Conservation (phyloP, 2,329 filamentous ascomycete genomes). For the Rutstroemia sp. region DNA sequence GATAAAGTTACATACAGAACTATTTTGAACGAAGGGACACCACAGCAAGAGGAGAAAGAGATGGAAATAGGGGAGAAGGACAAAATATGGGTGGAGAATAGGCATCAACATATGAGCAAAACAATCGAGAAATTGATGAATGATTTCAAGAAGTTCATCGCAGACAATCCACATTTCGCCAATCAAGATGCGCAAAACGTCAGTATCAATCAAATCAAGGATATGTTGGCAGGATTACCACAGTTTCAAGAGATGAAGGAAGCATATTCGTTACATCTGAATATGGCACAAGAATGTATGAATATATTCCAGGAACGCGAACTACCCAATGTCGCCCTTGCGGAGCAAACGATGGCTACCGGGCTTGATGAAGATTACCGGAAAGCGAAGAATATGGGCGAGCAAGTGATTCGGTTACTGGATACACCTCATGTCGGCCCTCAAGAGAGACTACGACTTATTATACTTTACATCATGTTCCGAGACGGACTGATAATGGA, state of each 20-base stretch:
- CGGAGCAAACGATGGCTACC: constrained; percentile 87
- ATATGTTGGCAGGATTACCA: constrained; percentile 91
- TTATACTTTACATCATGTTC: constrained; percentile 81
- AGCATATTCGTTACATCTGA: constrained; percentile 86
- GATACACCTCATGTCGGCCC: constrained; percentile 71
- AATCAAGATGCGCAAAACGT: constrained; percentile 61
- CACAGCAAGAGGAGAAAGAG: constrained; percentile 72
- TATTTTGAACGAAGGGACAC: constrained; percentile 64
- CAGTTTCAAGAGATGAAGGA: constrained; percentile 96
- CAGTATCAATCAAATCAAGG: constrained; percentile 84
- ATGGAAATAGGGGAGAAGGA: constrained; percentile 89
- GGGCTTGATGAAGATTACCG: constrained; percentile 88
- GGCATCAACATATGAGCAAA: constrained; percentile 96
- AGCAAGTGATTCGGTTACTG: constrained; percentile 77
- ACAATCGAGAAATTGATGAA: constrained; percentile 88
- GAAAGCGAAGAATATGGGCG: constrained; percentile 83
- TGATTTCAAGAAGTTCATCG: constrained; percentile 88
- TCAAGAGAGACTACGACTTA: constrained; percentile 73
- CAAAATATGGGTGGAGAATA: constrained; percentile 89
- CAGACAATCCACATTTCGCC: constrained; percentile 87
- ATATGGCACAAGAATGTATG: constrained; percentile 98
- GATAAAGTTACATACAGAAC: constrained; percentile 86
- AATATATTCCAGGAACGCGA: constrained; percentile 81
- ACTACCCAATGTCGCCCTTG: constrained; percentile 75
- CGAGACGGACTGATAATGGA: constrained; percentile 76